phyloP scores from a whole-genome alignment of 306 rosid genomes.

The Fagus crenata region DNA sequence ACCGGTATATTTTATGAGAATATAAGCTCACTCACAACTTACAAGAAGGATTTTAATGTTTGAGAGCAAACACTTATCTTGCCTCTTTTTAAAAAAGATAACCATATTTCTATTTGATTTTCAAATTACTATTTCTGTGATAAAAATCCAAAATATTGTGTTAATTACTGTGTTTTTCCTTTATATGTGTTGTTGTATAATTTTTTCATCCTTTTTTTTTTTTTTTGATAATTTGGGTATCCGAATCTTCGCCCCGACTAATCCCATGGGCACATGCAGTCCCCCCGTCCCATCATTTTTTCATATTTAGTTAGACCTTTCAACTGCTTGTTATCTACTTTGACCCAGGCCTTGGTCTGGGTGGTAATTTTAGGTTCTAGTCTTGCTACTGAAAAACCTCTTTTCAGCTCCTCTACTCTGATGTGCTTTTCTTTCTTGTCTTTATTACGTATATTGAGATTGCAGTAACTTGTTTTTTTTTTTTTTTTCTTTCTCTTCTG shows the following conservation, averaged over 20 bases:
- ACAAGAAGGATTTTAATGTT: background rate
- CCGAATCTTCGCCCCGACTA: too few relatives aligned
- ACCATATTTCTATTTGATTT: background rate
- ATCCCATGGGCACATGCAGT: too few relatives aligned
- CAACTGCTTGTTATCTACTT: slow-evolving; percentile 7
- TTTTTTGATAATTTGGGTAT: too few relatives aligned
- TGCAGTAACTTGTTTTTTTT: slow-evolving; percentile 11
- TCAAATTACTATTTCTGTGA: background rate
- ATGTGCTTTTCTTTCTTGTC: slow-evolving; percentile 21
- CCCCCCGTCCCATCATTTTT: too few relatives aligned
- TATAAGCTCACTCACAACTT: background rate
- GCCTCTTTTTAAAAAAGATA: background rate
- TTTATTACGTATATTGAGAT: slow-evolving; percentile 19
- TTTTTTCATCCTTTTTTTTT: too few relatives aligned
- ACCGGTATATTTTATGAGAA: background rate
- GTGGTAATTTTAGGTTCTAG: slow-evolving; percentile 6
- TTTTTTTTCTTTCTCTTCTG: slow-evolving; percentile 21
- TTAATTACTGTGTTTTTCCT: background rate
- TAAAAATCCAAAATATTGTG: background rate
- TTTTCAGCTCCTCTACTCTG: slow-evolving; percentile 9
- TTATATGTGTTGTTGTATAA: background rate
- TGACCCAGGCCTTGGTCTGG: slow-evolving; percentile 7
- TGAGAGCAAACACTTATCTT: background rate
- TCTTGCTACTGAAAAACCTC: slow-evolving; percentile 4
- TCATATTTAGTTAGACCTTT: background rate